Evolutionary conservation across 1,284 basidiomycete species (phyloP).

Genomic region (Cystobasidiaceae sp.): DNA sequence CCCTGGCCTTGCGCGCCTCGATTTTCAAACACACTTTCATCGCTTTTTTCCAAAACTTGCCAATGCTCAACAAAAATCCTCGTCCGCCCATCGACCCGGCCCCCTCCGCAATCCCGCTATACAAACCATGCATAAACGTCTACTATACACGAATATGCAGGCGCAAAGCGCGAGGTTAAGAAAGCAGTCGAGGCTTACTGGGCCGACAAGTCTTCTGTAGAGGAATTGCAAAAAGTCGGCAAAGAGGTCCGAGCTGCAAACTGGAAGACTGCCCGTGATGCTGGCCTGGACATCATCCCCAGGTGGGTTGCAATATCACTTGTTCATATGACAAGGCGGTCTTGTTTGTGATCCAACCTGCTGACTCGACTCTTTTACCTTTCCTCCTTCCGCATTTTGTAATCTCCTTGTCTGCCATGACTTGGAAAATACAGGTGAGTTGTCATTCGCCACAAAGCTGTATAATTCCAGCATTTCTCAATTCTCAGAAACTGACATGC

Average conservation of each 20-base stretch:
- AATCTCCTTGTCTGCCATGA: too few species aligned
- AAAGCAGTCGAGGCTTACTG: slow-evolving; percentile 96
- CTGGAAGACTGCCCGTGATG: slow-evolving; percentile 83
- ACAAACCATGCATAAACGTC: too few species aligned
- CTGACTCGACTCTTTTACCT: neutral
- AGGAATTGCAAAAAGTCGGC: slow-evolving; percentile 82
- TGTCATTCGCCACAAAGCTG: too few species aligned
- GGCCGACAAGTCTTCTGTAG: slow-evolving; percentile 84
- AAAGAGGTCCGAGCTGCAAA: slow-evolving; percentile 83
- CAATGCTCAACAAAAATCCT: too few species aligned
- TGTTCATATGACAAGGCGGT: neutral
- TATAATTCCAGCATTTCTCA: too few species aligned
- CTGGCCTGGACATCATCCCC: slow-evolving; percentile 86
- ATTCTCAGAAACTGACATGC: too few species aligned
- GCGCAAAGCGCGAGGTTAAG: slow-evolving; percentile 94
- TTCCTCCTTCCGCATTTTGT: neutral
- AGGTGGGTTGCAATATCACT: slow-evolving; percentile 56
- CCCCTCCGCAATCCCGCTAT: neutral
- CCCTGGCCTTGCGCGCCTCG: too few species aligned
- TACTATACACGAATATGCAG: too few species aligned
- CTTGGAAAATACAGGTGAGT: too few species aligned
- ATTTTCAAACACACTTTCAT: too few species aligned
- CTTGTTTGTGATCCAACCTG: neutral
- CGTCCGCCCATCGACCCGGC: neutral
- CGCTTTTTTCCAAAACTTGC: too few species aligned